phyloP scores from a whole-genome alignment of 805 yeast genomes.

The Tetrapisispora phaffii region DNA sequence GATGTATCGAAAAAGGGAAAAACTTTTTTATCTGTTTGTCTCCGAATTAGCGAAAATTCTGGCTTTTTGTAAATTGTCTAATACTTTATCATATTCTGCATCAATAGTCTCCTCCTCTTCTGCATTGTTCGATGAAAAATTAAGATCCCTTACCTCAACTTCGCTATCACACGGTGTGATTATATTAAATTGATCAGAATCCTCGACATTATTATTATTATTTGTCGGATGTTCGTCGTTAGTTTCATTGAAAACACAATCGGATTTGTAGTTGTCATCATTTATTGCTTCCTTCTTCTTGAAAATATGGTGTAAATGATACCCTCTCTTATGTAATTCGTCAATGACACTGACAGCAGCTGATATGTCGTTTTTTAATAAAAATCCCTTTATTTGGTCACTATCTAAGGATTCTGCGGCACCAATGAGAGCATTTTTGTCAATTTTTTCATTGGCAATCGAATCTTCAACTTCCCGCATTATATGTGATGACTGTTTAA shows the following conservation, averaged over 20 bases:
- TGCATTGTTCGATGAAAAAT: not conserved
- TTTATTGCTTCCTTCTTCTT: slow-evolving; percentile 12
- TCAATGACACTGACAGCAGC: slow-evolving; percentile 31
- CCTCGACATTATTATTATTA: not conserved
- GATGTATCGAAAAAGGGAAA: not conserved
- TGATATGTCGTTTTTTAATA: slow-evolving; percentile 31
- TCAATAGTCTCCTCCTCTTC: slow-evolving; percentile 26
- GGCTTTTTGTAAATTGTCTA: slow-evolving; percentile 31
- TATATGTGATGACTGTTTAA: slow-evolving; percentile 15
- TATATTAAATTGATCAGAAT: not conserved
- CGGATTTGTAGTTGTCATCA: not conserved
- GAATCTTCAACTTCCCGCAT: slow-evolving; percentile 7
- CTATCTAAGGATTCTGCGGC: slow-evolving; percentile 28
- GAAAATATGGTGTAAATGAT: slow-evolving; percentile 28
- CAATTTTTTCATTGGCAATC: slow-evolving; percentile 7
- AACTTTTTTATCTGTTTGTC: not conserved
- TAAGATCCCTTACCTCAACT: not conserved
- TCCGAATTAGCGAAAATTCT: slow-evolving; percentile 10
- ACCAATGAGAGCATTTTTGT: slow-evolving; percentile 18
- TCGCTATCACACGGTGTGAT: not conserved
- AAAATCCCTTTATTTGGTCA: slow-evolving; percentile 29
- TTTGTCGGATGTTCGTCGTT: not conserved
- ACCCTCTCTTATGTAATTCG: slow-evolving; percentile 31
- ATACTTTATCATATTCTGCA: slow-evolving; percentile 34
- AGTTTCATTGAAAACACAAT: slow-evolving; percentile 2